Evolutionary conservation across 225 moss, liverwort and hornwort species (phyloP).

Genomic region (Marchantia polymorpha): DNA sequence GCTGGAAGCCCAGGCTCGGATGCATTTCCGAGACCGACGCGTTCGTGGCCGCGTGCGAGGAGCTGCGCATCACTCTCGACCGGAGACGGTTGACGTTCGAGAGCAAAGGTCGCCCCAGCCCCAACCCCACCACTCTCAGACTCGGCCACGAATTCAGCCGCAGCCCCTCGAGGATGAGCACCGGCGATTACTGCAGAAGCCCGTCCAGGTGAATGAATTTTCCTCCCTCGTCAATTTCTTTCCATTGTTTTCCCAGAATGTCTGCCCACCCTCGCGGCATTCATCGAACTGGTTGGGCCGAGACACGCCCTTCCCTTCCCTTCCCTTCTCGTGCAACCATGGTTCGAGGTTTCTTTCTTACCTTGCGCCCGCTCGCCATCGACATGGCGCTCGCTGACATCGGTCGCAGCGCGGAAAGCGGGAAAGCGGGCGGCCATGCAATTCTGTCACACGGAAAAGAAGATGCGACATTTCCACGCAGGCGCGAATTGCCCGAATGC

Average conservation of each 20-base stretch:
- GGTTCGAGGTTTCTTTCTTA: no score
- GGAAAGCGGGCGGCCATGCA: no score
- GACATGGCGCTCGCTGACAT: no score
- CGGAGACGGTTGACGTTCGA: conserved; percentile 40
- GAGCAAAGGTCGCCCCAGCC: conserved; percentile 16
- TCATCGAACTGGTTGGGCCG: no score
- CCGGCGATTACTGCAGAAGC: conserved; percentile 14
- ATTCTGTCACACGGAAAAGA: no score
- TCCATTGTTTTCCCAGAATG: no score
- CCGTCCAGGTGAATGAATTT: conserved; percentile 19
- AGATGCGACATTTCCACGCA: no score
- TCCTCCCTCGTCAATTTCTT: background rate
- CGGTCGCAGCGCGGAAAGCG: no score
- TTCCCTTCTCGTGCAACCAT: background rate
- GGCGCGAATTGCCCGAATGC: no score
- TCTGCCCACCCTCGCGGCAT: no score
- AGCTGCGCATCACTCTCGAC: conserved; percentile 34
- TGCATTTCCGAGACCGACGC: conserved; percentile 45
- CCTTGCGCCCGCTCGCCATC: no score
- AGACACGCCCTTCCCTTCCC: background rate
- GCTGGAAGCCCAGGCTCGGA: conserved; percentile 41
- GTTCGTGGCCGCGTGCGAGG: conserved; percentile 27
- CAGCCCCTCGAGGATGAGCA: background rate
- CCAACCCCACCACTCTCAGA: conserved; percentile 15
- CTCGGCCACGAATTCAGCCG: background rate